Percentiles rank a stretch among this genome's conserved stretches.
phyloP scores from a whole-genome alignment of 2,329 filamentous ascomycete species.

The Trichoderma lentiforme region DNA sequence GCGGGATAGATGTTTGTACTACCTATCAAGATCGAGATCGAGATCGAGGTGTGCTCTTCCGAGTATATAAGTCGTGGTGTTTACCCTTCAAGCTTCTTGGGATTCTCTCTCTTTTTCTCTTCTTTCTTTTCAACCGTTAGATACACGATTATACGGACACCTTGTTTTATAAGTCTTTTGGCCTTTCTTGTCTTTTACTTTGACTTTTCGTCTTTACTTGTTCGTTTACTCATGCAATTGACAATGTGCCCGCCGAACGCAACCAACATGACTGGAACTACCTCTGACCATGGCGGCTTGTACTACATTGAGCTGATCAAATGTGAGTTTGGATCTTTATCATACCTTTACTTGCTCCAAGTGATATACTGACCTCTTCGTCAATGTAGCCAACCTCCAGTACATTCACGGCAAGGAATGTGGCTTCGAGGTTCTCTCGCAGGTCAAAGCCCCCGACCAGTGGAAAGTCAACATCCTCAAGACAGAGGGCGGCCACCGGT shows the following conservation, averaged over 20 bases:
- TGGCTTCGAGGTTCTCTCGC: constrained; percentile 25
- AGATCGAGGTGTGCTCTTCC: neutral
- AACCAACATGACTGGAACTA: neutral
- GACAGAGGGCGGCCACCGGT: constrained; percentile 26
- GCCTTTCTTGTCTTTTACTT: neutral
- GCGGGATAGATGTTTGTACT: neutral
- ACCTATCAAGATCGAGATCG: neutral
- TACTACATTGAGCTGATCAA: neutral
- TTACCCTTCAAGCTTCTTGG: neutral
- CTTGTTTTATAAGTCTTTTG: neutral
- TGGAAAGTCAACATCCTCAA: constrained; percentile 29
- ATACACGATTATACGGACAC: neutral
- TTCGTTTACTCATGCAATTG: neutral
- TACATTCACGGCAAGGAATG: constrained; percentile 26
- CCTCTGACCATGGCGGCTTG: neutral
- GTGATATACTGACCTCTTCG: no score
- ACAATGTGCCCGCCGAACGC: neutral
- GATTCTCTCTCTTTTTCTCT: neutral
- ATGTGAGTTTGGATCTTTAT: neutral
- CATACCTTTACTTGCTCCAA: no score
- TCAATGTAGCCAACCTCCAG: constrained; percentile 28
- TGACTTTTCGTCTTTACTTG: neutral
- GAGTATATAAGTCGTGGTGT: neutral
- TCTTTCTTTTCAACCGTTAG: neutral
- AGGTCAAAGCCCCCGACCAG: constrained; percentile 23